Conservation (phyloP, 169 alveolate genomes). For the Besnoitia besnoiti region DNA sequence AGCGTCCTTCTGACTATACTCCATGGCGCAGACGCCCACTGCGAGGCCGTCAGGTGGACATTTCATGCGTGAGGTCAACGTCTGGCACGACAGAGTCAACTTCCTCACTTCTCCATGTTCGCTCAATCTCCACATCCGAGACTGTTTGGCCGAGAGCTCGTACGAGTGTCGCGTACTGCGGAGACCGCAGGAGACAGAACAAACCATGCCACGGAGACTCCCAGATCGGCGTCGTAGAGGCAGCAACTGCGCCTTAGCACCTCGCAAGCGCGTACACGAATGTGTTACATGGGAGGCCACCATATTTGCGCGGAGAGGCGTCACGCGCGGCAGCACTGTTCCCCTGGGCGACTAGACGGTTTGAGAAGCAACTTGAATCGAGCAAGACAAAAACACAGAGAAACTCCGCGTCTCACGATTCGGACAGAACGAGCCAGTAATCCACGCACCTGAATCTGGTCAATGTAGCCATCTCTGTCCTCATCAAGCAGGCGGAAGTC, state of each 20-base stretch:
- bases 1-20: too few species aligned
- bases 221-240: not conserved
- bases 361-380: too few species aligned
- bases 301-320: too few species aligned
- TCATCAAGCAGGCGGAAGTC: constrained; percentile 24
- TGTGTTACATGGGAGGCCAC: too few species aligned
- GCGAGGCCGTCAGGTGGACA: too few species aligned
- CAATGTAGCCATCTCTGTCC: constrained; percentile 37
- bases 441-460: constrained; percentile 21
- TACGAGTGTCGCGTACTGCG: constrained; percentile 18
- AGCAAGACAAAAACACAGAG: not conserved
- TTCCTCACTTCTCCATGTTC: not conserved
- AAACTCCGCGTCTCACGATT: not conserved
- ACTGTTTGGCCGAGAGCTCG: constrained; percentile 41
- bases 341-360: too few species aligned
- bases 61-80: too few species aligned
- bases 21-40: too few species aligned
- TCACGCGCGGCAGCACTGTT: too few species aligned
- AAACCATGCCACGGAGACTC: too few species aligned
- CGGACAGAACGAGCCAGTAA: not conserved
- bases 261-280: too few species aligned
- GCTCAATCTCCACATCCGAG: not conserved
- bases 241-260: not conserved
- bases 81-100: not conserved
- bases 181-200: not conserved